Evolutionary conservation across 352 stramenopile species (phyloP).

Genomic region (Globisporangium paroecandrum): DNA sequence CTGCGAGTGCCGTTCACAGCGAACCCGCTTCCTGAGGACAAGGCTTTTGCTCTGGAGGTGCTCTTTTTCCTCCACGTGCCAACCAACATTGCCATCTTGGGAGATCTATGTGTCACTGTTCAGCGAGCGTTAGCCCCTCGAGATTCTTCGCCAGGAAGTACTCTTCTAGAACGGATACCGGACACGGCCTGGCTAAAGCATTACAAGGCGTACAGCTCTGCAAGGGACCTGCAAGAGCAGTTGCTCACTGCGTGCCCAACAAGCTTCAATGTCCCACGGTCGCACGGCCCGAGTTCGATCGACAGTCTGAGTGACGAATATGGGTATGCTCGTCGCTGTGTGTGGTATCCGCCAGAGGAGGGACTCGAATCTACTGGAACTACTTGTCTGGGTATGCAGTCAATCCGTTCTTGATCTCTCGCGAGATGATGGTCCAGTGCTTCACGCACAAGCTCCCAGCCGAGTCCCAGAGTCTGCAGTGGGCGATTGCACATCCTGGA

Average conservation of each 20-base stretch:
- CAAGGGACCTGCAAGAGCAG: neutral
- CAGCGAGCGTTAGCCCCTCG: conserved; percentile 28
- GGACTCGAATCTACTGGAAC: conserved; percentile 29
- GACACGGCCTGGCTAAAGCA: conserved; percentile 23
- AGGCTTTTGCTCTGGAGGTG: conserved; percentile 23
- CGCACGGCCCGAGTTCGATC: conserved; percentile 15
- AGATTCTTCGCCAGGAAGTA: neutral
- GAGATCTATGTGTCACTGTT: conserved; percentile 31
- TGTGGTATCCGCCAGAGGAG: conserved; percentile 35
- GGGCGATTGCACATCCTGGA: conserved; percentile 42
- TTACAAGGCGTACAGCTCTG: conserved; percentile 13
- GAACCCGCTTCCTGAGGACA: conserved; percentile 26
- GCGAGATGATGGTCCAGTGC: conserved; percentile 18
- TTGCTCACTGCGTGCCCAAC: neutral
- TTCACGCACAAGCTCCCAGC: conserved; percentile 35
- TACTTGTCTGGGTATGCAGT: conserved; percentile 7
- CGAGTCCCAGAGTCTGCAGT: conserved; percentile 26
- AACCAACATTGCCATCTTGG: conserved; percentile 31
- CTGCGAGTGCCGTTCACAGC: conserved; percentile 28
- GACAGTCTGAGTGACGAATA: conserved; percentile 20
- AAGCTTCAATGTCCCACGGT: neutral
- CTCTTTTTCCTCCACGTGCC: conserved; percentile 49
- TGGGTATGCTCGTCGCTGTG: conserved; percentile 23
- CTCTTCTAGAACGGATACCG: neutral
- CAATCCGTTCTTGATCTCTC: conserved; percentile 39